phyloP scores from a whole-genome alignment of 768 basidiomycete species.

The Hygrophorus russula region DNA sequence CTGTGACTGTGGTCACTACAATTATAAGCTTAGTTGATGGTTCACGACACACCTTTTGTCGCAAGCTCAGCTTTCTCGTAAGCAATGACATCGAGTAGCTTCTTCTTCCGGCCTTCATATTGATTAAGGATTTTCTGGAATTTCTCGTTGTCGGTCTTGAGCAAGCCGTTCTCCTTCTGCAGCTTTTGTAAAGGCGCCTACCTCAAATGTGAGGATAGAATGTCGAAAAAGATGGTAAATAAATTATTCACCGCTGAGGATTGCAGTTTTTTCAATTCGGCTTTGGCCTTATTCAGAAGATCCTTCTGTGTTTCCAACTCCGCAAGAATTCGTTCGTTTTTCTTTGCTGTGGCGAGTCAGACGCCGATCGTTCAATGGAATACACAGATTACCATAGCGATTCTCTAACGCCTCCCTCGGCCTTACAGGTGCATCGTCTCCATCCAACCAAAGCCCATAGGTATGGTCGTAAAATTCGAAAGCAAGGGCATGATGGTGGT shows the following conservation, averaged over 20 bases:
- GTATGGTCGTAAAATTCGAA: conserved; percentile 62
- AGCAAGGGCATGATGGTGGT: conserved; percentile 69
- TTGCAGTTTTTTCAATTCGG: conserved; percentile 46
- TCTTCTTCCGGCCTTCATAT: conserved; percentile 58
- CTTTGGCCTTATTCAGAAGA: conserved; percentile 31
- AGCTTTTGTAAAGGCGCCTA: conserved; percentile 57
- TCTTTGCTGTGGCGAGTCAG: conserved; percentile 36
- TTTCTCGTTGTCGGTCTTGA: conserved; percentile 68
- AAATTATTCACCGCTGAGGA: conserved; percentile 41
- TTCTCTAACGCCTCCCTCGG: conserved; percentile 62
- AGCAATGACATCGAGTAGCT: conserved; percentile 53
- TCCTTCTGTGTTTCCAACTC: conserved; percentile 52
- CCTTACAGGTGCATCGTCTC: conserved; percentile 57
- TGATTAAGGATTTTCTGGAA: conserved; percentile 66
- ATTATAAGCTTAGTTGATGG: neutral
- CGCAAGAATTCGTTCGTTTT: conserved; percentile 54
- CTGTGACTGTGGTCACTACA: conserved; percentile 23
- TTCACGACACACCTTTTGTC: conserved; percentile 33
- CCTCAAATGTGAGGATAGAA: neutral
- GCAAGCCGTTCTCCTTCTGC: conserved; percentile 46
- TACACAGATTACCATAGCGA: conserved; percentile 51
- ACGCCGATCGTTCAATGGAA: neutral
- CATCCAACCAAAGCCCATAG: conserved; percentile 58
- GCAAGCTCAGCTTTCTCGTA: conserved; percentile 55
- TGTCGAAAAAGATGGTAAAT: neutral